phyloP scores from a whole-genome alignment of 352 stramenopile species.

The Phytophthora hibernalis region DNA sequence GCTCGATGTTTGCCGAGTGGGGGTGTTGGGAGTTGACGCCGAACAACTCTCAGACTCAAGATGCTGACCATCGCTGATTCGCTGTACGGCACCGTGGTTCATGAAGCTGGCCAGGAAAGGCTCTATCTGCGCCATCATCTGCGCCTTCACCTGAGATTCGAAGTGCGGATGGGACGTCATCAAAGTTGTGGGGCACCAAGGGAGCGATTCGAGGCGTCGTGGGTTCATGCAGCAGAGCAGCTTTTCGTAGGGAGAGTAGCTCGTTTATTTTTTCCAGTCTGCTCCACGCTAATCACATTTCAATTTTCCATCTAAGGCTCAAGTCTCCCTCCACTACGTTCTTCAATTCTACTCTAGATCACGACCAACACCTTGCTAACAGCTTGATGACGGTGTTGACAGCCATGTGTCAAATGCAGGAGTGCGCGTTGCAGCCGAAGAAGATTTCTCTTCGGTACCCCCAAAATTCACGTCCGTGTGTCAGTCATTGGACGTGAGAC shows the following conservation, averaged over 20 bases:
- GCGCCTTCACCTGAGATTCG: no score
- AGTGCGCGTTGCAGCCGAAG: no score
- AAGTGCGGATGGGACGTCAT: no score
- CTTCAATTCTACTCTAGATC: background rate
- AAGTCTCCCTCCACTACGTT: no score
- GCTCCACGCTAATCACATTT: background rate
- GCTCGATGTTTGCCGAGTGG: no score
- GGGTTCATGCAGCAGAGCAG: background rate
- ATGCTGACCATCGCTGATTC: background rate
- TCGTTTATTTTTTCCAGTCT: background rate
- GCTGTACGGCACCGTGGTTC: background rate
- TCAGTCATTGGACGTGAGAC: no score
- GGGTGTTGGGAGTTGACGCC: background rate
- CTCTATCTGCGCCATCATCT: background rate
- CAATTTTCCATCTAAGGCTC: background rate
- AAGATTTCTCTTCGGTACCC: no score
- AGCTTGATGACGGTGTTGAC: no score
- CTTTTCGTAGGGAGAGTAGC: background rate
- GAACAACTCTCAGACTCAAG: background rate
- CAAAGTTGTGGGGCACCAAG: background rate
- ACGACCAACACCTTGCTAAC: background rate
- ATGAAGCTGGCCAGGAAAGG: background rate
- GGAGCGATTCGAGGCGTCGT: background rate
- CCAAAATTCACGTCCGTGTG: no score
- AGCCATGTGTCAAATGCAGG: no score